phyloP scores from a whole-genome alignment of 2,329 filamentous ascomycete genomes.

The Endoconidiophora polonica region DNA sequence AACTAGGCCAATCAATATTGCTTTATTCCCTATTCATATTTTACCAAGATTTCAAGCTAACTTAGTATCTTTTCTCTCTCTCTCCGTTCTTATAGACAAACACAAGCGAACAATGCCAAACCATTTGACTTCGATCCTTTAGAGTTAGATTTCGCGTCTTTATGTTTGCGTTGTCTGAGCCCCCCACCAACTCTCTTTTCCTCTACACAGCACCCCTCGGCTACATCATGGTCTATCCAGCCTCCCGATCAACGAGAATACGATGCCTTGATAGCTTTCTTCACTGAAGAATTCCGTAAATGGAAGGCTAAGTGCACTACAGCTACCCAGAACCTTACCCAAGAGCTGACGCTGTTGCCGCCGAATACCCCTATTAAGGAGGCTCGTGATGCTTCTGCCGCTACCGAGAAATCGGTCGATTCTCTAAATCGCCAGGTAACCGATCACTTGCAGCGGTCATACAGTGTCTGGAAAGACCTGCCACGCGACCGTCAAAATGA shows the following conservation, averaged over 20 bases:
- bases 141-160: conserved; percentile 67
- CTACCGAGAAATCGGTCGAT: conserved; percentile 35
- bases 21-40: background rate
- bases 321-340: conserved; percentile 31
- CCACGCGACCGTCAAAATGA: conserved; percentile 37
- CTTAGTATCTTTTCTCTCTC: background rate
- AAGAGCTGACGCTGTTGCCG: conserved; percentile 31
- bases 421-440: conserved; percentile 51
- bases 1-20: too few relatives aligned
- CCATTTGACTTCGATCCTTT: conserved; percentile 73
- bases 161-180: conserved; percentile 67
- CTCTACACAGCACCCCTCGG: conserved; percentile 59
- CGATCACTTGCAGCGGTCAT: conserved; percentile 63
- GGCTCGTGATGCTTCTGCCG: conserved; percentile 30
- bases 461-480: conserved; percentile 56
- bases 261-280: conserved; percentile 50
- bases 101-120: conserved; percentile 17
- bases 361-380: conserved; percentile 25
- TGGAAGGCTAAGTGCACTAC: conserved; percentile 41
- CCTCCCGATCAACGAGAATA: conserved; percentile 60
- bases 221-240: conserved; percentile 64
- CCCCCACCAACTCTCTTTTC: conserved; percentile 71
- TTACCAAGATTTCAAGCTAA: too few relatives aligned
- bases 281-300: conserved; percentile 48
- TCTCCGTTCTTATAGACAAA: conserved; percentile 1